These are phyloP conservation scores for Camelina hispida DNA, from an alignment of 345 rosid genomes.

Conservation along the genomic window DNA sequence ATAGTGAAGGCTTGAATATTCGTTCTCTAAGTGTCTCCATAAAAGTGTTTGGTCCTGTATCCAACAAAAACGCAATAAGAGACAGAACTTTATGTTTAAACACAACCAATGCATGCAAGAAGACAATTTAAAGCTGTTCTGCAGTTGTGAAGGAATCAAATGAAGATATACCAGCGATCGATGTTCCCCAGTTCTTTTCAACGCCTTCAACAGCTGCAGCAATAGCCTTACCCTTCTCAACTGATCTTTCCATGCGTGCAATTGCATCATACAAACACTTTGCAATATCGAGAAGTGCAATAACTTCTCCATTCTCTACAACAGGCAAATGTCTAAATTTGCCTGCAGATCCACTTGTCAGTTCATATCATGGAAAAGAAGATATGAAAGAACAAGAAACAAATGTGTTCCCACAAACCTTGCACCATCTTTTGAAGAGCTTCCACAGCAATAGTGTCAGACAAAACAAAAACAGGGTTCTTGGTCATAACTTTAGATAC, in stretches of 20 bases:
- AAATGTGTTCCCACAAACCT: slow-evolving; percentile 56
- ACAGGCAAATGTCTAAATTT: slow-evolving; percentile 98
- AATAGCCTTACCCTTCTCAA: slow-evolving; percentile 96
- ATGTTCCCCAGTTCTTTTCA: slow-evolving; percentile 88
- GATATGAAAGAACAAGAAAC: slow-evolving; percentile 7
- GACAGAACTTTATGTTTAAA: neutral
- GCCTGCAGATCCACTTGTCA: slow-evolving; percentile 56
- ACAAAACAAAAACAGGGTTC: slow-evolving; percentile 94
- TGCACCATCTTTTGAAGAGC: slow-evolving; percentile 99
- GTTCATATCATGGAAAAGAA: slow-evolving; percentile 5
- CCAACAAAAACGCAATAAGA: slow-evolving; percentile 6
- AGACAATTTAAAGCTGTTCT: neutral
- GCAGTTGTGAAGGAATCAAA: neutral
- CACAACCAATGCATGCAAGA: neutral
- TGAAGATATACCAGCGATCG: slow-evolving; percentile 59
- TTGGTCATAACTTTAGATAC: slow-evolving; percentile 93
- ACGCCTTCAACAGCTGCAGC: slow-evolving; percentile 99
- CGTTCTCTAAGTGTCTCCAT: slow-evolving; percentile 88
- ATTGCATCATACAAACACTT: slow-evolving; percentile 99
- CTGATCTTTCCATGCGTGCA: slow-evolving; percentile 98
- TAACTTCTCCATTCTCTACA: slow-evolving; percentile 97
- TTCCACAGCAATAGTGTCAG: slow-evolving; percentile 93
- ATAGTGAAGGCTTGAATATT: slow-evolving; percentile 87
- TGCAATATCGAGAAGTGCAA: slow-evolving; percentile 94
- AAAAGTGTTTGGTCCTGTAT: slow-evolving; percentile 74